Evolutionary conservation across 805 yeast genomes (phyloP).

Genomic region (Starmerella floris): DNA sequence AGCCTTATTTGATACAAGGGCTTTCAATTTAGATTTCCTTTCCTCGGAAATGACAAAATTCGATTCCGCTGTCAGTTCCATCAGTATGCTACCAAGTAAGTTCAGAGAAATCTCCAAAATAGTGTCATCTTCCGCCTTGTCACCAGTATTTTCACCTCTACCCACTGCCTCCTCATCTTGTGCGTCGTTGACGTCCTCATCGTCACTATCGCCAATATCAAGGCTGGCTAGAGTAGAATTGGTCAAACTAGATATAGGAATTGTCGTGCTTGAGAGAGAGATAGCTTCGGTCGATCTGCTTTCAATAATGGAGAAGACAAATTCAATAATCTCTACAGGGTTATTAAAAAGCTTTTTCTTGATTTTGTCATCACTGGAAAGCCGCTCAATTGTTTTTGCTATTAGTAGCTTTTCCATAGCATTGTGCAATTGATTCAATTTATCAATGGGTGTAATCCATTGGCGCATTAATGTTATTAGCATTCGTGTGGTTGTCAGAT

Average conservation of each 20-base stretch:
- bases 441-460: constrained; percentile 32
- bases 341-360: constrained; percentile 43
- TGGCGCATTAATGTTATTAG: constrained; percentile 38
- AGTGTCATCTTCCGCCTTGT: constrained; percentile 22
- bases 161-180: constrained; percentile 19
- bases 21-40: constrained; percentile 5
- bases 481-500: constrained; percentile 34
- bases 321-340: constrained; percentile 43
- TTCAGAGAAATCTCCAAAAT: constrained; percentile 26
- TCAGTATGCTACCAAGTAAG: constrained; percentile 24
- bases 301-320: constrained; percentile 34
- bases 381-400: constrained; percentile 14
- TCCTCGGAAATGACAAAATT: constrained; percentile 11
- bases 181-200: constrained; percentile 21
- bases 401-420: constrained; percentile 29
- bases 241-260: constrained; percentile 9
- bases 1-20: not conserved
- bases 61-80: constrained; percentile 19
- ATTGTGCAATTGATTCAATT: too few species aligned
- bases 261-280: not conserved
- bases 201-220: constrained; percentile 7
- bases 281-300: constrained; percentile 11
- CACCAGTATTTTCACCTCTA: constrained; percentile 8
- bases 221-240: constrained; percentile 17
- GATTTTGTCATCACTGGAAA: constrained; percentile 25